Base-by-base conservation (phyloP, 306 rosid genomes). In the Castanospermum australe region DNA sequence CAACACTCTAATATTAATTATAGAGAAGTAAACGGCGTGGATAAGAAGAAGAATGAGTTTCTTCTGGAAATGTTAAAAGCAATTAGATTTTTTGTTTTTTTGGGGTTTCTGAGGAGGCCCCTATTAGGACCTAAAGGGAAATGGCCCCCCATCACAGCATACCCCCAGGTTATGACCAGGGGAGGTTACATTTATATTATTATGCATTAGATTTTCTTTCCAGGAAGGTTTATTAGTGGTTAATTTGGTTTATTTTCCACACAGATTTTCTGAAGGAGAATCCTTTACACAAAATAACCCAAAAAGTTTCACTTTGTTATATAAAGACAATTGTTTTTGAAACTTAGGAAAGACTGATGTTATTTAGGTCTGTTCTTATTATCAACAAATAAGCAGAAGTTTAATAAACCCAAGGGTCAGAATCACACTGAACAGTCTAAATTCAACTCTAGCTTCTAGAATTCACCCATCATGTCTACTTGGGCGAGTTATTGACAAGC, bases 401-500 rank as follows among this genome's bases (percentile, higher is more conserved):
- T 67, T 2, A 51, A 54, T 30, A 61, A 74, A 57, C 76, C 13
- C 65, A 52, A 41, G 79, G 57, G 67, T 51, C 68, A 41, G 45
- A 56, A 73, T 54, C 21, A 20, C 6, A 21, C 18, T 51, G 30
- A 72, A 38, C 25, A 42, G 14, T 12, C 71, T 68, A 15, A 36
- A 35, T 35, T 60, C 36, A 48, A 41, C 78, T 57, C 33, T 47
- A 42, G 73, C 59, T 50, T 50, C 35, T 67, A 54, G 17, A 30
- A 67, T 4, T 4, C 56, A 39, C 63, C 28, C 17, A 12, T 50
- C 14, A 52, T 71, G 83, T 63, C 80, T 72, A 51, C 89, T 60
- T 51, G 77, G 75, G 10, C 70, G 59, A 74, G 85, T 55, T 71
- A 81, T 64, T 51, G 67, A 55, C 76, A 75, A 76, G 63, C 76